A percentile compares a stretch with the other conserved stretches of the same genome.
Evolutionary conservation across 371 early-diverging fungal genomes (phyloP).

Genomic region (Apophysomyces variabilis): DNA sequence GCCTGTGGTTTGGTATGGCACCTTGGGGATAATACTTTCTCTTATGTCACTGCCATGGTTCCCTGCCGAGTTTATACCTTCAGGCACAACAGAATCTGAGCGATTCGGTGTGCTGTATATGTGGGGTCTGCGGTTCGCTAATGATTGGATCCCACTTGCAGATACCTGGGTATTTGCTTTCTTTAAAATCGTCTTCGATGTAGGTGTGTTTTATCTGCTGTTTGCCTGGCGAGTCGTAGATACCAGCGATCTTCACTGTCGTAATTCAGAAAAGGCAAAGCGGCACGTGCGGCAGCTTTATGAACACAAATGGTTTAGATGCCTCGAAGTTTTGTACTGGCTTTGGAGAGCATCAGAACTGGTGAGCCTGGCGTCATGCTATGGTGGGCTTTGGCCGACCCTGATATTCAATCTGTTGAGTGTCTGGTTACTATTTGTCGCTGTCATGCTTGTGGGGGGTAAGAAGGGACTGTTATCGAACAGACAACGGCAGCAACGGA

Average conservation of each 20-base stretch:
- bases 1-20: constrained; percentile 48
- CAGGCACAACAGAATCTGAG: constrained; percentile 39
- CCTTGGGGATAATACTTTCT: constrained; percentile 48
- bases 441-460: constrained; percentile 25
- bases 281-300: constrained; percentile 20
- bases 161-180: constrained; percentile 80
- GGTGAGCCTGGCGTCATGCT: constrained; percentile 38
- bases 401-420: constrained; percentile 32
- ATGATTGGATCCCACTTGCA: constrained; percentile 77
- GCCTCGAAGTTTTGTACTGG: constrained; percentile 38
- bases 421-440: constrained; percentile 39
- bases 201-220: constrained; percentile 50
- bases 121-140: constrained; percentile 56
- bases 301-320: constrained; percentile 38
- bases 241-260: constrained; percentile 18
- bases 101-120: constrained; percentile 62
- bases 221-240: constrained; percentile 35
- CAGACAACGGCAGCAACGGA: constrained; percentile 5
- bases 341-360: constrained; percentile 46
- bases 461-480: constrained; percentile 26
- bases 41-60: constrained; percentile 56
- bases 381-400: constrained; percentile 48
- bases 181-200: constrained; percentile 45
- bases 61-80: constrained; percentile 58
- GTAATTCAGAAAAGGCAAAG: constrained; percentile 7